A percentile compares a stretch with the other conserved stretches of the same genome.
Evolutionary conservation across 352 stramenopile genomes (phyloP).

Genomic region (Globisporangium canariense): DNA sequence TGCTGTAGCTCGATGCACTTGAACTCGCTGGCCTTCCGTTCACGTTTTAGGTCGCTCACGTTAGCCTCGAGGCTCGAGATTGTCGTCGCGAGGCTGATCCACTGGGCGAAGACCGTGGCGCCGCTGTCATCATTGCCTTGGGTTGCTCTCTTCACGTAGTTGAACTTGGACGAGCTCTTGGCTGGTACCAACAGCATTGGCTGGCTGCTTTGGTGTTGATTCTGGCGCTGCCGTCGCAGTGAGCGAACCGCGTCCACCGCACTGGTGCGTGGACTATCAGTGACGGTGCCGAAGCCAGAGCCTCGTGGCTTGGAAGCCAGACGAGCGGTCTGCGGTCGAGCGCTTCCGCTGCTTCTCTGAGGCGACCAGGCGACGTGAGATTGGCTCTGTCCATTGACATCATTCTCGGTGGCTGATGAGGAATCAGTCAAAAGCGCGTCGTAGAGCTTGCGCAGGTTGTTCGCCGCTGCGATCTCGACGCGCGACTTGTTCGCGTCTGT

Average conservation of each 20-base stretch:
- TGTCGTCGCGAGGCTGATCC: constrained; percentile 23
- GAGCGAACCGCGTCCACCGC: constrained; percentile 21
- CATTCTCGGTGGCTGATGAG: not conserved
- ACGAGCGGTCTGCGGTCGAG: constrained; percentile 18
- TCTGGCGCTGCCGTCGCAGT: constrained; percentile 14
- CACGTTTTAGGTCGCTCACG: constrained; percentile 15
- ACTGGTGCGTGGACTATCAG: not conserved
- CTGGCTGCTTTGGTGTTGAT: not conserved
- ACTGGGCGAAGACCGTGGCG: constrained; percentile 19
- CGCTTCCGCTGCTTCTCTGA: not conserved
- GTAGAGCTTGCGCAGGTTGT: constrained; percentile 29
- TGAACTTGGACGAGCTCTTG: constrained; percentile 12
- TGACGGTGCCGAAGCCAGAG: not conserved
- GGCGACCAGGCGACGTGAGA: not conserved
- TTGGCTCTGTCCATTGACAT: not conserved
- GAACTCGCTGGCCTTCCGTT: constrained; percentile 23
- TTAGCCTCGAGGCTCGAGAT: constrained; percentile 15
- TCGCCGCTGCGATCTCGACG: constrained; percentile 28
- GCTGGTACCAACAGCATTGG: not conserved
- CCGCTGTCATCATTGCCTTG: not conserved
- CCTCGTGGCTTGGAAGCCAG: not conserved
- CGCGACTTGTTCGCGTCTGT: constrained; percentile 16
- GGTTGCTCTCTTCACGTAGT: not conserved
- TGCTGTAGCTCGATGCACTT: constrained; percentile 16
- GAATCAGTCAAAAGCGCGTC: constrained; percentile 14